These are phyloP conservation scores for Solanum pinnatisectum DNA, from an alignment of 257 asterid species.

Conservation along the genomic window DNA sequence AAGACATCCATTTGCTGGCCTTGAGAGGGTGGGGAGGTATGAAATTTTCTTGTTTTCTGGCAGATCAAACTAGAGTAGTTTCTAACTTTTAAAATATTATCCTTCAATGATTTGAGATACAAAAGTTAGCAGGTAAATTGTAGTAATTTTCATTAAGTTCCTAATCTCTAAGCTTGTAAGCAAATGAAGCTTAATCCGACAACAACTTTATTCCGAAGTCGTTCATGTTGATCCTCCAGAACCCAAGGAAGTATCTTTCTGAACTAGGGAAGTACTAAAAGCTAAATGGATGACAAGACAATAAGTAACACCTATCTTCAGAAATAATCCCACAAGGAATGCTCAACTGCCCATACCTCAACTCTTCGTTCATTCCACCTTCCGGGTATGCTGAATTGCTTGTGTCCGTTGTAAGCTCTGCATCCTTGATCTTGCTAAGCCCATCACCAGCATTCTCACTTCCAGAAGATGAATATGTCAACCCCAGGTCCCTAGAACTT, in stretches of 20 bases:
- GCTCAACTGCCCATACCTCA: slow-evolving; percentile 36
- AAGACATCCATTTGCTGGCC: background rate
- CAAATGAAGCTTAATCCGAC: background rate
- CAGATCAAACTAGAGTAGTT: background rate
- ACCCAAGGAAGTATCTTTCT: background rate
- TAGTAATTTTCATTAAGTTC: background rate
- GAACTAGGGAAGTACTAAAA: background rate
- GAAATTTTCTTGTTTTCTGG: background rate
- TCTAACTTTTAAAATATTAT: background rate
- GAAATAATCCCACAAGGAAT: background rate
- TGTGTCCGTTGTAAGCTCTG: slow-evolving; percentile 42
- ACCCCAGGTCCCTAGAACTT: slow-evolving; percentile 54
- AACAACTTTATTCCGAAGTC: background rate
- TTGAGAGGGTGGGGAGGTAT: background rate
- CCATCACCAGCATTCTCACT: slow-evolving; percentile 73
- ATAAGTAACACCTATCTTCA: background rate
- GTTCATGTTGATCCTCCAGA: background rate
- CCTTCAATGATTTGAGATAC: background rate
- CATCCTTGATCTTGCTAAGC: slow-evolving; percentile 30
- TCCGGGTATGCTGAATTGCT: slow-evolving; percentile 47
- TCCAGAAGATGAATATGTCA: slow-evolving; percentile 85
- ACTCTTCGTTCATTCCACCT: slow-evolving; percentile 69
- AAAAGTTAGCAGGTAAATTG: background rate
- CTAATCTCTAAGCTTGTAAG: background rate
- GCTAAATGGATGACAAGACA: background rate